Evolutionary conservation across 169 alveolate species (phyloP).

Genomic region (Plasmodium adleri): DNA sequence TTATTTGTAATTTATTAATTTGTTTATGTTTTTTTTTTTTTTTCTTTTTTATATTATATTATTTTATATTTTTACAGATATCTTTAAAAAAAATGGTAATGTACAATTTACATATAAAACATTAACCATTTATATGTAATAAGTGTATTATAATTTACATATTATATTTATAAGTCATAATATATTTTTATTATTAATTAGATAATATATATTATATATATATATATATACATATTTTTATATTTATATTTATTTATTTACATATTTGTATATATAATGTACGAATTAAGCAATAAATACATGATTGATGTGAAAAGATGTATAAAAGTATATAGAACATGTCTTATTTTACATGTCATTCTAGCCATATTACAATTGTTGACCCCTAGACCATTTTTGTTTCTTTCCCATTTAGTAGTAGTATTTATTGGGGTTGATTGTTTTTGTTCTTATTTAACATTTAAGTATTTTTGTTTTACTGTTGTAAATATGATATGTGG

Average conservation of each 20-base stretch:
- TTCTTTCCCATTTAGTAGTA: conserved; percentile 56
- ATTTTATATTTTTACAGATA: background rate
- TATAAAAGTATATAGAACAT: conserved; percentile 42
- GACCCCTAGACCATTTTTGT: conserved; percentile 71
- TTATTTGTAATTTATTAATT: background rate
- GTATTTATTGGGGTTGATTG: conserved; percentile 48
- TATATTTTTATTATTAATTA: too few relatives aligned
- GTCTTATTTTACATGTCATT: conserved; percentile 53
- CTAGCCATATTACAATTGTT: conserved; percentile 53
- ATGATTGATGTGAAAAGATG: conserved; percentile 50
- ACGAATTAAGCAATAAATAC: conserved; percentile 49
- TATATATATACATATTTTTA: background rate
- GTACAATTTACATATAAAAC: too few relatives aligned
- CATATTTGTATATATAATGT: conserved; percentile 27
- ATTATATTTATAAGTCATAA: background rate
- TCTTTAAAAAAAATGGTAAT: background rate
- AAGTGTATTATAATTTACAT: too few relatives aligned
- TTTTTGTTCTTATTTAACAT: conserved; percentile 53
- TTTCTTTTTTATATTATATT: background rate
- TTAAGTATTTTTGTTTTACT: conserved; percentile 67
- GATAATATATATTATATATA: too few relatives aligned
- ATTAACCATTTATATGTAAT: too few relatives aligned
- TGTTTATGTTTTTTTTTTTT: background rate
- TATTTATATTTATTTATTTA: background rate
- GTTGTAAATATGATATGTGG: conserved; percentile 75